Base-by-base conservation (phyloP, 805 yeast genomes). In the Suhomyces canberraensis region DNA sequence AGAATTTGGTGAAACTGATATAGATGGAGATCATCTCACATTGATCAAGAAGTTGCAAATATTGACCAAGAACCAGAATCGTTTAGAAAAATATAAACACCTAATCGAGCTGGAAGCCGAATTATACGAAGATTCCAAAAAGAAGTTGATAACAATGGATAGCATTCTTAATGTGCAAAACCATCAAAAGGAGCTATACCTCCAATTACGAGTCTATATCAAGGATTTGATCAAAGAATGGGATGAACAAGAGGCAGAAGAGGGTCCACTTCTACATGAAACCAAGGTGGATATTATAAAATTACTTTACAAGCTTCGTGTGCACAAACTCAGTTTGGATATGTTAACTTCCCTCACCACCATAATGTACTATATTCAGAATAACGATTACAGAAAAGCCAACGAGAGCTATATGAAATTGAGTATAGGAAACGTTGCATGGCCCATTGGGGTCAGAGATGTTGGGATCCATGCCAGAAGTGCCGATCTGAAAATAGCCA, bases 371-470 rank as follows among this genome's bases (percentile, higher is more conserved):
- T 71, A 80, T 48, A 37, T 84, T n/a, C 95, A 87, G 56, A 51
- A 60, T 8, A 50, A 56, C 11, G 71, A 78, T 24, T 78, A 57
- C 45, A 52, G 55, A 25, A 61, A 61, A 34, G 87, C 91, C 4
- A 75, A 75, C 41, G 86, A 85, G 49, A 68, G 79, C 17, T 88
- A 88, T 48, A 63, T 87, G 67, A 75, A 81, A 44, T 61, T 88
- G 39, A 81, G 91, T 51, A 81, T 88, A 13, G 96, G 96, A 1
- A 85, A 86, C 47, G 87, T 84, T 2, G 90, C 93, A 4, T 88
- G 95, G 95, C 96, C 96, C 2, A 83, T 87, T 45, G 96, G 96
- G 18, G 84, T 88, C 11, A 66, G 78, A 6, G 76, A 76, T 39
- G 83, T 88, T 11, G 88, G 93, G 33, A 85, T 88, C 40, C 96